Conservation (phyloP, 805 yeast genomes). For the Candida rishiriensis region DNA sequence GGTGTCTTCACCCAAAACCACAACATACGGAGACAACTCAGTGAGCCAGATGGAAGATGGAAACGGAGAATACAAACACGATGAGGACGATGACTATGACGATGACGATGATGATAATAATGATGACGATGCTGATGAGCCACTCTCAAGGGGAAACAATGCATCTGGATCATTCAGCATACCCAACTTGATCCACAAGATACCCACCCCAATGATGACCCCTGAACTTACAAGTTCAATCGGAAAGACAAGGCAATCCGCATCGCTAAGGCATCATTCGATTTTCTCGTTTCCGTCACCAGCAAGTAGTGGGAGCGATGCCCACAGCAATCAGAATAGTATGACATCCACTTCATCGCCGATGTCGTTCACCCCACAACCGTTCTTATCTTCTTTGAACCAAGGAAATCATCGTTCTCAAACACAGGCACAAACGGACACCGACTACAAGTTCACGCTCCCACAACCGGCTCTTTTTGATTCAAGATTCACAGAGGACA, state of each 20-base stretch:
- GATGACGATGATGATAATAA: not conserved
- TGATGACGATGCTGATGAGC: not conserved
- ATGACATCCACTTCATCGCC: conserved; percentile 1
- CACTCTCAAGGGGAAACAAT: not conserved
- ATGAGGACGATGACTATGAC: conserved; percentile 2
- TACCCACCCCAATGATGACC: conserved; percentile 19
- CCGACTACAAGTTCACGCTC: conserved; percentile 13
- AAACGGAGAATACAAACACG: conserved; percentile 3
- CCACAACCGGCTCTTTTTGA: conserved; percentile 27
- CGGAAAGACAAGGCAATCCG: not conserved
- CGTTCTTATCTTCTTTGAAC: not conserved
- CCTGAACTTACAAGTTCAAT: conserved; percentile 8
- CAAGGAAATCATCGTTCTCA: not conserved
- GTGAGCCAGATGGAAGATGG: conserved; percentile 4
- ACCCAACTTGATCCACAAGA: conserved; percentile 5
- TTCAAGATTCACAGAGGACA: conserved; percentile 2
- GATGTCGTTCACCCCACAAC: not conserved
- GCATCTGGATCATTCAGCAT: not conserved
- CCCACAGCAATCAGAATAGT: not conserved
- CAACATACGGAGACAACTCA: conserved; percentile 1
- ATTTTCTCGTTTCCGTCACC: not conserved
- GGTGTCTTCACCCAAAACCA: not conserved
- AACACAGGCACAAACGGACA: not conserved
- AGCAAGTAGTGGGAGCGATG: not conserved
- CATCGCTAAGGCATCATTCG: conserved; percentile 1